Evolutionary conservation across 1,139 yeast species (phyloP), one percentile per base, ranked within the genome.

Genomic region (Yamadazyma epiphylla): DNA sequence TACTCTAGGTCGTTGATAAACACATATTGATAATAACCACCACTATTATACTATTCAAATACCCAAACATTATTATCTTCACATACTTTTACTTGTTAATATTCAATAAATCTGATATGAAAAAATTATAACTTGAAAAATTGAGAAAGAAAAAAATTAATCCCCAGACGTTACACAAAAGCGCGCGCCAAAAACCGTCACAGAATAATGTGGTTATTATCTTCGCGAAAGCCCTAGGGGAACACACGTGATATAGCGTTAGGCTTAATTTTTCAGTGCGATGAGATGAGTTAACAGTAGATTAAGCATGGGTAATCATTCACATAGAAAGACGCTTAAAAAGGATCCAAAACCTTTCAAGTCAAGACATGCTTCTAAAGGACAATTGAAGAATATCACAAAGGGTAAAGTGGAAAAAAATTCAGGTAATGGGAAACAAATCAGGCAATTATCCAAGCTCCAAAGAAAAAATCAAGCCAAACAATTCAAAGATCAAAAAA

Each of bases 371-470:
- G 77, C 96, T 13, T 76, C 94, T n/a, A 91, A 91, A 53, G 86
- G 96, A 34, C 78, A 88, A 32, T 56, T 88, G 48, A 89, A 87
- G 54, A 83, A 85, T 41, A 69, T 75, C 37, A 68, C 66, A 45
- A 89, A 89, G 55, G 97, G 97, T 39, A 88, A 87, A 56, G 87
- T 91, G 22, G 97, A 89, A 51, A 84, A 81, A 49, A 59, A 64
- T 13, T 33, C 44, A 4, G 55, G 60, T 3, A 51, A 60, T 24
- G 58, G 60, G 25, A 76, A 63, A 48, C 59, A 65, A 15, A 48
- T 54, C 37, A 72, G 65, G 50, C 68, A 58, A 29, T 56, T 73
- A 32, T 65, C 81, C 24, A 89, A 86, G 52, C 49, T 70, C 22
- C 94, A 87, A 48, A 74, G 98, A 48, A 82, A 78, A 61, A 88